Conservation (phyloP, 306 rosid genomes). For the Prunus davidiana region DNA sequence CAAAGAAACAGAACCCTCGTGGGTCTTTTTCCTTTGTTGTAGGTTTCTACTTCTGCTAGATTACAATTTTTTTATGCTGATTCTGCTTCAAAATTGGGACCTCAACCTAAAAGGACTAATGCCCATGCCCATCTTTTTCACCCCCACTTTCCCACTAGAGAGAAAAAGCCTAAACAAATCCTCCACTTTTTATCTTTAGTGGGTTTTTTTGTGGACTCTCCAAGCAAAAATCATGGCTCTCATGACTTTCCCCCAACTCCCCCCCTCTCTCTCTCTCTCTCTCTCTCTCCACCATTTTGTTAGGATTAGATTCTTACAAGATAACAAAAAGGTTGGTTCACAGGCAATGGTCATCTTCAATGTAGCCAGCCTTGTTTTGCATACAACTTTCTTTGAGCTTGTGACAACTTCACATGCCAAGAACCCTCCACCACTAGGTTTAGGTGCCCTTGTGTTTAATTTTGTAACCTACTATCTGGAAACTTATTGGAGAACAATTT, state of each 20-base stretch:
- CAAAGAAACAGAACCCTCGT: slow-evolving; percentile 25
- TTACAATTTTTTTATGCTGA: slow-evolving; percentile 34
- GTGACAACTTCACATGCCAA: slow-evolving; percentile 51
- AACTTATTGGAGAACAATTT: slow-evolving; percentile 11
- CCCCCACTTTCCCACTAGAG: slow-evolving; percentile 29
- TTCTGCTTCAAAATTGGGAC: slow-evolving; percentile 23
- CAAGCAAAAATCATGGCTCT: slow-evolving; percentile 42
- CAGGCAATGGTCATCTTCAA: slow-evolving; percentile 38
- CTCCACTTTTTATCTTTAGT: slow-evolving; percentile 33
- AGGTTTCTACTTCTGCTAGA: slow-evolving; percentile 20
- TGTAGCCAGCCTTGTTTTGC: slow-evolving; percentile 29
- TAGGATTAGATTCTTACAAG: slow-evolving; percentile 43
- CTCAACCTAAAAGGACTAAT: background rate
- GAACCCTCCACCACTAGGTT: slow-evolving; percentile 30
- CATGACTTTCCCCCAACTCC: slow-evolving; percentile 28
- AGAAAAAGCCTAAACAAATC: slow-evolving; percentile 27
- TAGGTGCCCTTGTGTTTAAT: background rate
- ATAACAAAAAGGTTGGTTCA: slow-evolving; percentile 46
- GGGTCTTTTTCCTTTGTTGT: slow-evolving; percentile 32
- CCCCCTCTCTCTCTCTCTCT: background rate
- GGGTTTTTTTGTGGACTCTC: slow-evolving; percentile 37
- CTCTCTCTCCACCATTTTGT: slow-evolving; percentile 25
- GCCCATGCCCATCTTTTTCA: slow-evolving; percentile 17
- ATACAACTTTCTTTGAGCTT: slow-evolving; percentile 23
- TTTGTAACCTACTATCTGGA: slow-evolving; percentile 4